Conservation (phyloP, 768 basidiomycete genomes). For the Xanthoconium stramineum region DNA sequence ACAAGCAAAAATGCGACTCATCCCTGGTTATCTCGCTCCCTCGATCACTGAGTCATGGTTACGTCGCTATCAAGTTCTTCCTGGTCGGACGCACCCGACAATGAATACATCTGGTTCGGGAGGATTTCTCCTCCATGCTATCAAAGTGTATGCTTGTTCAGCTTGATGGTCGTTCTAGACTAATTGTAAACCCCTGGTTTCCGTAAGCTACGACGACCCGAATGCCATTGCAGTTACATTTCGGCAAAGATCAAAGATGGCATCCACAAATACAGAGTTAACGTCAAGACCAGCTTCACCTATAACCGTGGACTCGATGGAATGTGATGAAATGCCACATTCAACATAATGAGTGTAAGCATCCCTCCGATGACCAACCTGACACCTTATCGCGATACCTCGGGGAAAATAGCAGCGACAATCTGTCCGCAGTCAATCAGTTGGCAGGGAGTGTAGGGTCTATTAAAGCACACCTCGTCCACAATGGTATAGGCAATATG, state of each 20-base stretch:
- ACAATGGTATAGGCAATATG: slow-evolving; percentile 85
- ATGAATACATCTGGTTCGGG: slow-evolving; percentile 91
- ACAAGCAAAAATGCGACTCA: slow-evolving; percentile 64
- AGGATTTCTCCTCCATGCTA: slow-evolving; percentile 80
- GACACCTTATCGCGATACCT: slow-evolving; percentile 22
- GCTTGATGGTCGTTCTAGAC: background rate
- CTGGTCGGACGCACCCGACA: slow-evolving; percentile 91
- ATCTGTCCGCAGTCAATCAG: slow-evolving; percentile 37
- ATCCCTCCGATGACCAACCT: background rate
- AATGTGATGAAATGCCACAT: background rate
- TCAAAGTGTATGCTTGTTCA: slow-evolving; percentile 65
- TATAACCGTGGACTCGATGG: slow-evolving; percentile 15
- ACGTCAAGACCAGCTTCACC: slow-evolving; percentile 9
- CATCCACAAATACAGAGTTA: background rate
- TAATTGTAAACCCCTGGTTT: background rate
- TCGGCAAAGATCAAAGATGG: slow-evolving; percentile 38
- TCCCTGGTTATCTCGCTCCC: slow-evolving; percentile 70
- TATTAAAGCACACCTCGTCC: slow-evolving; percentile 67
- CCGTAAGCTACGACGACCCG: slow-evolving; percentile 60
- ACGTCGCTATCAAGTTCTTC: slow-evolving; percentile 91
- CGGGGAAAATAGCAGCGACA: slow-evolving; percentile 60
- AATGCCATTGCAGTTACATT: slow-evolving; percentile 51
- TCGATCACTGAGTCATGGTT: slow-evolving; percentile 84
- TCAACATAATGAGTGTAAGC: background rate
- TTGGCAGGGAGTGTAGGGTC: background rate